Evolutionary conservation across 306 rosid genomes (phyloP), one percentile per base, ranked within the genome.

Genomic region (Dryas drummondii): DNA sequence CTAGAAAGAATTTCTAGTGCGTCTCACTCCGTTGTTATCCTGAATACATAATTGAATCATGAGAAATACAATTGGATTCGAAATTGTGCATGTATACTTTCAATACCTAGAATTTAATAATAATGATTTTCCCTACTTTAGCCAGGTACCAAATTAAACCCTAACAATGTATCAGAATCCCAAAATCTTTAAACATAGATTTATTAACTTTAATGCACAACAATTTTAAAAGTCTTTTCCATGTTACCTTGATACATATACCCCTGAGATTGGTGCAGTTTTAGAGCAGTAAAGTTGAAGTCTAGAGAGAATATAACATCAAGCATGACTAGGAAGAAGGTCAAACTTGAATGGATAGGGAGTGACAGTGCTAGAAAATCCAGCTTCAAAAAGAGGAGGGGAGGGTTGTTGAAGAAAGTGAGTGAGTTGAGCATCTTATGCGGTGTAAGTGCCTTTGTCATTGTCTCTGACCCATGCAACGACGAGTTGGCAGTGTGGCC

Each of bases 381-480:
- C 5, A 77, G 79, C 60, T 78, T 82, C 61, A 80, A 53, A 72
- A 83, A 80, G 60, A 68, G 85, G 63, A 77, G 73, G 46, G 37
- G 14, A 3, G 81, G 85, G 9, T 17, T 83, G 53, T 4, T 83
- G 55, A 86, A 83, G 81, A 83, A 80, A 58, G 74, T 83, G 37
- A 69, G 71, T 1, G 89, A 86, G 47, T 71, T 86, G 32, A 73
- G 71, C 56, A 72, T 70, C 49, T 76, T 83, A 0, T 86, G 89
- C 17, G 89, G 65, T 12, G 83, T 80, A 10, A 55, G 57, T 7
- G 87, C 80, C 4, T 80, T 77, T 47, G 57, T 73, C 62, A 12
- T 85, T 40, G 40, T 82, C 61, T 26, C 58, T 16, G 73, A 75
- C 37, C 81, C 80, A 4, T 7, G 5, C n/a, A 80, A 65, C 10